These are phyloP conservation scores for Cyclotella sp. DNA, from an alignment of 108 stramenopile species.

Conservation along the genomic window DNA sequence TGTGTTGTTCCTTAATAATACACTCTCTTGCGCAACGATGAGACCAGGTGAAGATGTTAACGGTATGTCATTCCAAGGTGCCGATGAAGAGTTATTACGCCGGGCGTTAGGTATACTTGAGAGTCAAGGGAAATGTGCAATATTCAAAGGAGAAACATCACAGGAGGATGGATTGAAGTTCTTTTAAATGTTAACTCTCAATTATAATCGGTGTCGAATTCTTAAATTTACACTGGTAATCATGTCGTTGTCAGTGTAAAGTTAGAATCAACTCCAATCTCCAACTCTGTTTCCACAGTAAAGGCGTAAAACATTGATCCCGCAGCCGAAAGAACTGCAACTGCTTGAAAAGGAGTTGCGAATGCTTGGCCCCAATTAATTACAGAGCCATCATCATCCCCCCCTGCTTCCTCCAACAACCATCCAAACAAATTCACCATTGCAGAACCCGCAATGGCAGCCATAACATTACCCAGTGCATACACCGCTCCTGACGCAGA, in stretches of 20 bases:
- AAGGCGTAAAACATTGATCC: constrained; percentile 40
- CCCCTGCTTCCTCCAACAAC: constrained; percentile 16
- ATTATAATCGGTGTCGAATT: too few relatives aligned
- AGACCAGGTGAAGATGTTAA: constrained; percentile 83
- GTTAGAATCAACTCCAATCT: constrained; percentile 5
- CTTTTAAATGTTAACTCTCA: constrained; percentile 58
- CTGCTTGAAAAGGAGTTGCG: constrained; percentile 34
- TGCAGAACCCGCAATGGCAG: constrained; percentile 42
- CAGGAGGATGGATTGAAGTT: constrained; percentile 91
- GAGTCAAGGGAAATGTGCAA: constrained; percentile 75
- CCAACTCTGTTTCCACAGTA: constrained; percentile 30
- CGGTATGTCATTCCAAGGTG: constrained; percentile 88
- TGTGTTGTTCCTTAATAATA: not conserved
- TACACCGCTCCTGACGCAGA: constrained; percentile 45
- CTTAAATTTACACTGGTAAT: too few relatives aligned
- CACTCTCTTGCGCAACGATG: not conserved
- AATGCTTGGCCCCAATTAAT: constrained; percentile 24
- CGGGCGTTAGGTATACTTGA: constrained; percentile 81
- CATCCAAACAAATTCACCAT: constrained; percentile 41
- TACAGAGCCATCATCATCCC: not conserved
- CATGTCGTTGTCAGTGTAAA: not conserved
- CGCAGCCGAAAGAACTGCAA: constrained; percentile 34
- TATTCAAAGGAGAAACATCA: constrained; percentile 87
- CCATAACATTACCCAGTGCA: constrained; percentile 47
- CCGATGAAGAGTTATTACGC: constrained; percentile 84